Conservation (phyloP, 163 green algal genomes). For the Prototheca wickerhamii region DNA sequence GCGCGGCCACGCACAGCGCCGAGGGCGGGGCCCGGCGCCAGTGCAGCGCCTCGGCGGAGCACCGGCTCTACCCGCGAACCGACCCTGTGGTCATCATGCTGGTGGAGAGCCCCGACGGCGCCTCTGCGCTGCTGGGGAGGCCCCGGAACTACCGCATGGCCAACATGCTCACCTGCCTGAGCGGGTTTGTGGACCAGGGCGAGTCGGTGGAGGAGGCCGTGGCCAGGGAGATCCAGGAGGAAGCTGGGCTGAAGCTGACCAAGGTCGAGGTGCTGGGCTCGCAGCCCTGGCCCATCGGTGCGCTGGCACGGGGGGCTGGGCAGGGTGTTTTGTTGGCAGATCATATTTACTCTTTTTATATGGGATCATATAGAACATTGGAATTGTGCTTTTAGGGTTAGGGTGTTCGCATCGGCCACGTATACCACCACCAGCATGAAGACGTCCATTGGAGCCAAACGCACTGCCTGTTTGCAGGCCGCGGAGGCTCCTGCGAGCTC, state of each 20-base stretch:
- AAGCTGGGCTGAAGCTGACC: conserved; percentile 54
- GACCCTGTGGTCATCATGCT: conserved; percentile 71
- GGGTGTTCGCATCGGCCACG: neutral
- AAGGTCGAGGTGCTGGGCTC: conserved; percentile 57
- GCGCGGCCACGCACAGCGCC: conserved; percentile 35
- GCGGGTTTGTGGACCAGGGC: conserved; percentile 68
- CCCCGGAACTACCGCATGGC: conserved; percentile 37
- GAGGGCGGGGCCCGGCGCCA: conserved; percentile 50
- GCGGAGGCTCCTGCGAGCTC: conserved; percentile 65
- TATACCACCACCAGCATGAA: neutral
- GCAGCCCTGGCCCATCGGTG: conserved; percentile 71
- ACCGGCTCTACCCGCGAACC: conserved; percentile 69
- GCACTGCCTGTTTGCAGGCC: conserved; percentile 15
- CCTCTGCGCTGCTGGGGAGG: conserved; percentile 55
- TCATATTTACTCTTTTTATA: no score
- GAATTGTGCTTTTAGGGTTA: neutral
- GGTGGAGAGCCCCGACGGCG: conserved; percentile 48
- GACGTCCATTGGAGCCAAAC: neutral
- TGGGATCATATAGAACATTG: no score
- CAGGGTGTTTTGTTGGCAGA: no score
- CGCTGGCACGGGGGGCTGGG: no score
- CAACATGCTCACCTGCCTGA: conserved; percentile 67
- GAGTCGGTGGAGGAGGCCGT: conserved; percentile 54
- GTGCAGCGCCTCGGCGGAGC: conserved; percentile 39
- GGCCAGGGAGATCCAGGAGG: conserved; percentile 61